These are phyloP conservation scores for Kodamaea alishanica DNA, from an alignment of 1,139 yeast species.

Conservation along the genomic window DNA sequence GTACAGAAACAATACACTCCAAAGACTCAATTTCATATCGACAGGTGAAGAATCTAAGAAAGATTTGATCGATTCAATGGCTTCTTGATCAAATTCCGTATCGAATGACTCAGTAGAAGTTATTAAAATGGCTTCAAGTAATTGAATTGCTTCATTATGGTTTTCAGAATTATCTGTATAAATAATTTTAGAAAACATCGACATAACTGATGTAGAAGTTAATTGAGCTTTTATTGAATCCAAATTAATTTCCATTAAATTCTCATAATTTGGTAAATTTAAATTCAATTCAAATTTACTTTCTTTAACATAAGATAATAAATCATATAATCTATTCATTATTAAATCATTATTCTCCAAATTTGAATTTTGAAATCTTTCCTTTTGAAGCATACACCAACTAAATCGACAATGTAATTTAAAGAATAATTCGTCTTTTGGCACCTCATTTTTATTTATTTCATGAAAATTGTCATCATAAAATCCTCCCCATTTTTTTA, in stretches of 20 bases:
- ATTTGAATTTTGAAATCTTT: slow-evolving; percentile 29
- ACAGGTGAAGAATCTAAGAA: slow-evolving; percentile 64
- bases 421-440: slow-evolving; percentile 1
- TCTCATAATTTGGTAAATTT: slow-evolving; percentile 45
- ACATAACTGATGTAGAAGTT: slow-evolving; percentile 62
- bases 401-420: slow-evolving; percentile 20
- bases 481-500: slow-evolving; percentile 36
- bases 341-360: slow-evolving; percentile 31
- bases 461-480: slow-evolving; percentile 15
- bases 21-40: slow-evolving; percentile 64
- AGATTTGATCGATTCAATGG: slow-evolving; percentile 46
- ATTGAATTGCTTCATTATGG: slow-evolving; percentile 44
- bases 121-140: slow-evolving; percentile 54
- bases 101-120: slow-evolving; percentile 2
- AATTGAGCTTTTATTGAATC: slow-evolving; percentile 56
- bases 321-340: slow-evolving; percentile 21
- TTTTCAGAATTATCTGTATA: slow-evolving; percentile 34
- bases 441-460: slow-evolving; percentile 6
- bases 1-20: slow-evolving; percentile 69
- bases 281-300: slow-evolving; percentile 12
- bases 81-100: slow-evolving; percentile 16
- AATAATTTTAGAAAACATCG: slow-evolving; percentile 61
- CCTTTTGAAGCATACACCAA: slow-evolving; percentile 35
- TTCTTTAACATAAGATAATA: slow-evolving; percentile 14
- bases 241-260: slow-evolving; percentile 56